Percentiles rank a stretch among this genome's conserved stretches.
These are phyloP conservation scores for Paxillus rubicundulus DNA, from an alignment of 768 basidiomycete genomes.

Conservation along the genomic window DNA sequence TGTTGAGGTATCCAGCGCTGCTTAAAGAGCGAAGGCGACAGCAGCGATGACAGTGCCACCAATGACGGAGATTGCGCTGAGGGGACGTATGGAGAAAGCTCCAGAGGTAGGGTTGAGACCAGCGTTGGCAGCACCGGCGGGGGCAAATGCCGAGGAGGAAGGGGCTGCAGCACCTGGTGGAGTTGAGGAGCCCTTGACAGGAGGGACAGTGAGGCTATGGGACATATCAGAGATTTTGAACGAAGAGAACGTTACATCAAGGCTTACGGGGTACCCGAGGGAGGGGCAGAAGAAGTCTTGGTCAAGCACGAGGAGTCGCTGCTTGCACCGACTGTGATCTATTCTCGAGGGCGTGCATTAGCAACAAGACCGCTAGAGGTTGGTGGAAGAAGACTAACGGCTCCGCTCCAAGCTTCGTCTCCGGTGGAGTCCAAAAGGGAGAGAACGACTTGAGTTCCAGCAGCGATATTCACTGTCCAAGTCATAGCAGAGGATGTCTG, in stretches of 20 bases:
- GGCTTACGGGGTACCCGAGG: constrained; percentile 1
- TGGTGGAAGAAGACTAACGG: constrained; percentile 39
- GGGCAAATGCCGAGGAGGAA: constrained; percentile 11
- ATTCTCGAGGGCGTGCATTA: background rate
- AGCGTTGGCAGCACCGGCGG: constrained; percentile 35
- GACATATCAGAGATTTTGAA: constrained; percentile 6
- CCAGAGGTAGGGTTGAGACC: constrained; percentile 27
- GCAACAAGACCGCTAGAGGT: background rate
- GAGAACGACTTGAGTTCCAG: constrained; percentile 48
- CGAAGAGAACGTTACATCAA: background rate
- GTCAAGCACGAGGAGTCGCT: constrained; percentile 38
- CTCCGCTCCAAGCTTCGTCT: constrained; percentile 65
- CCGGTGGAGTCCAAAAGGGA: constrained; percentile 51
- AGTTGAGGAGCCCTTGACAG: background rate
- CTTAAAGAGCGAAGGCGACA: constrained; percentile 24
- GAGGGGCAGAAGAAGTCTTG: constrained; percentile 8
- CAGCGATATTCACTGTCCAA: constrained; percentile 42
- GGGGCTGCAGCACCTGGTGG: constrained; percentile 4
- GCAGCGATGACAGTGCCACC: constrained; percentile 19
- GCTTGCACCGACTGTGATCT: constrained; percentile 39
- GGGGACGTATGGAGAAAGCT: constrained; percentile 22
- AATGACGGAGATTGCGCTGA: constrained; percentile 22
- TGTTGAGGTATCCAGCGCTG: constrained; percentile 6
- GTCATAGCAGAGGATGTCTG: constrained; percentile 40
- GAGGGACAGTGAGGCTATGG: constrained; percentile 2